Base-by-base conservation (phyloP, 306 rosid genomes). In the Vigna angularis region DNA sequence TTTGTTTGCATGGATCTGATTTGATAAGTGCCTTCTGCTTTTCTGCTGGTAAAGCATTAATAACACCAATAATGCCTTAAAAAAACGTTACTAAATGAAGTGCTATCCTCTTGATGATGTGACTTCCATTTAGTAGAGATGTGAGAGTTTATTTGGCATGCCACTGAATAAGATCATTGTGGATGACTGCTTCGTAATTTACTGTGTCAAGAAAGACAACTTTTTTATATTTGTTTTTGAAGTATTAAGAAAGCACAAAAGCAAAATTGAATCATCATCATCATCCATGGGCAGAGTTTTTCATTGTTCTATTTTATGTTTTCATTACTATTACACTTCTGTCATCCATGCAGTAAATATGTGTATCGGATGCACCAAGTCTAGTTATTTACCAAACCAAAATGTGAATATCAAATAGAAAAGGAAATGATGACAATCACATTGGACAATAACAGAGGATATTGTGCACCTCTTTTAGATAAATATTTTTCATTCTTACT, bases 41-140 rank as follows among this genome's bases (percentile, higher is more conserved):
- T 74, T 71, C 51, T 71, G 78, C 24, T 72, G 78, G 77, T 53
- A 66, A 76, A 84, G 76, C 85, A 62, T 72, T 42, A 36, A 63
- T n/a, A 79, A 75, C 48, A 5, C 51, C 82, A 78, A 86, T 75
- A 75, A 75, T 45, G 47, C 44, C 32, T 67, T 70, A 26, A 62
- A 74, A 38, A 51, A 28, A 47, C 32, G 40, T 62, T 75, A 76
- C 67, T 57, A 79, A 66, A 45, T 28, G 61, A 81, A 81, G 55
- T 81, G 82, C 52, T 75, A 28, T 72, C 79, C 63, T 76, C n/a
- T 52, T 47, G 66, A 70, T 85, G 86, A 81, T 51, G 88, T 86
- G 85, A 86, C 84, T 75, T 78, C 89, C 90, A 86, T 80, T 81
- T 63, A 77, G 70, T 13, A 58, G 66, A 24, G 61, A 49, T n/a